Evolutionary conservation across 768 basidiomycete genomes (phyloP).

Genomic region (Filobasidium floriforme): DNA sequence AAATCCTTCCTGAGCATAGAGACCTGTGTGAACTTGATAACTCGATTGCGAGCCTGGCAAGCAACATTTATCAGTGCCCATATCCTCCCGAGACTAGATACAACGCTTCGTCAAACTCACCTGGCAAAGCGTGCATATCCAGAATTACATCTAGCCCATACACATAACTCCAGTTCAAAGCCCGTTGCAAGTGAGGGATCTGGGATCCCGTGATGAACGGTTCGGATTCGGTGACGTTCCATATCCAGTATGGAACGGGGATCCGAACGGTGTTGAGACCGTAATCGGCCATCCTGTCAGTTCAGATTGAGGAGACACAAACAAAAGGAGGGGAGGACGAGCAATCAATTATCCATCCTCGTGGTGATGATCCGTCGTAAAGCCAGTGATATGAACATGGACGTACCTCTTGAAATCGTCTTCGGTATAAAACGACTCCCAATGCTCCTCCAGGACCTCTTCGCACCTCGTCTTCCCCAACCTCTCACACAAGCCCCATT

Average conservation of each 20-base stretch:
- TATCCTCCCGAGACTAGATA: no score
- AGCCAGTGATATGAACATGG: neutral
- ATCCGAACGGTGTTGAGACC: slow-evolving; percentile 35
- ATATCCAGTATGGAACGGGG: slow-evolving; percentile 38
- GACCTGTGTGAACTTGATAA: slow-evolving; percentile 35
- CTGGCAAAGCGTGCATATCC: slow-evolving; percentile 35
- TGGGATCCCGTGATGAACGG: slow-evolving; percentile 32
- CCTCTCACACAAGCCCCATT: slow-evolving; percentile 32
- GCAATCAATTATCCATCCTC: no score
- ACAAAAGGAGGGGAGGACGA: neutral
- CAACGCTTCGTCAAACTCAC: slow-evolving; percentile 10
- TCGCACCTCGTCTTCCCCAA: slow-evolving; percentile 27
- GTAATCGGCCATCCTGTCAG: slow-evolving; percentile 20
- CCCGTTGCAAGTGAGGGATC: slow-evolving; percentile 32
- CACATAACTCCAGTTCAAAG: slow-evolving; percentile 32
- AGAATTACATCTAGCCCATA: slow-evolving; percentile 39
- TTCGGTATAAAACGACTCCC: slow-evolving; percentile 34
- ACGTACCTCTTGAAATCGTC: slow-evolving; percentile 9
- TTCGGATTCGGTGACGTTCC: slow-evolving; percentile 30
- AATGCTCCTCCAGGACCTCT: slow-evolving; percentile 28
- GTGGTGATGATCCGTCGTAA: no score
- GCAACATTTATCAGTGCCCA: neutral
- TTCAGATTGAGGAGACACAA: neutral
- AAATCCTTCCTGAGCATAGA: slow-evolving; percentile 26
- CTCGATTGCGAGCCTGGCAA: slow-evolving; percentile 24